Conservation (phyloP, 2,329 filamentous ascomycete genomes). For the Cytospora mali region DNA sequence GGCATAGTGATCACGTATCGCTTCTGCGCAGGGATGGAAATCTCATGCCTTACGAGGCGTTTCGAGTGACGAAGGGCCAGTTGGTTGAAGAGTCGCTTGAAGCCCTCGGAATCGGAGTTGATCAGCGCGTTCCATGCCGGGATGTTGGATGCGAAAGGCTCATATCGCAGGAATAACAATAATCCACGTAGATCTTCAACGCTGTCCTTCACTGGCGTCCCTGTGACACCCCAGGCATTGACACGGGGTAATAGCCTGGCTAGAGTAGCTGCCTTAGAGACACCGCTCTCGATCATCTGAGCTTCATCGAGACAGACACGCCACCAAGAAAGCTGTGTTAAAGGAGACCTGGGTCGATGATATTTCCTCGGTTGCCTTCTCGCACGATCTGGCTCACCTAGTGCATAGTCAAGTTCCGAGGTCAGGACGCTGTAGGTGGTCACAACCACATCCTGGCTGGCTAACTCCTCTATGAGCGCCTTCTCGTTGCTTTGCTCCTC, state of each 20-base stretch:
- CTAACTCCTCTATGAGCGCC: constrained; percentile 48
- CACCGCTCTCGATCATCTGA: constrained; percentile 91
- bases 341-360: constrained; percentile 69
- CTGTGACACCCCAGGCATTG: constrained; percentile 91
- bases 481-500: constrained; percentile 43
- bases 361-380: constrained; percentile 69
- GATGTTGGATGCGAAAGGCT: constrained; percentile 70
- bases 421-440: constrained; percentile 73
- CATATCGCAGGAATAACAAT: constrained; percentile 76
- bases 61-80: constrained; percentile 88
- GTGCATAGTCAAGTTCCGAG: constrained; percentile 77
- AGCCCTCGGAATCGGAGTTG: constrained; percentile 60
- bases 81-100: constrained; percentile 68
- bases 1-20: constrained; percentile 86
- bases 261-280: constrained; percentile 79
- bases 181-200: constrained; percentile 73
- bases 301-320: constrained; percentile 77
- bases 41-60: constrained; percentile 74
- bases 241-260: constrained; percentile 78
- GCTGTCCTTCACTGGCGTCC: constrained; percentile 80
- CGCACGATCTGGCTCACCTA: constrained; percentile 67
- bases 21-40: constrained; percentile 79
- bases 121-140: constrained; percentile 71
- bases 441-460: constrained; percentile 60
- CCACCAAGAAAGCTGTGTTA: constrained; percentile 87